A percentile compares a stretch with the other conserved stretches of the same genome.
Conservation (phyloP, 441 rosid genomes). For the Raphanus hybrid region DNA sequence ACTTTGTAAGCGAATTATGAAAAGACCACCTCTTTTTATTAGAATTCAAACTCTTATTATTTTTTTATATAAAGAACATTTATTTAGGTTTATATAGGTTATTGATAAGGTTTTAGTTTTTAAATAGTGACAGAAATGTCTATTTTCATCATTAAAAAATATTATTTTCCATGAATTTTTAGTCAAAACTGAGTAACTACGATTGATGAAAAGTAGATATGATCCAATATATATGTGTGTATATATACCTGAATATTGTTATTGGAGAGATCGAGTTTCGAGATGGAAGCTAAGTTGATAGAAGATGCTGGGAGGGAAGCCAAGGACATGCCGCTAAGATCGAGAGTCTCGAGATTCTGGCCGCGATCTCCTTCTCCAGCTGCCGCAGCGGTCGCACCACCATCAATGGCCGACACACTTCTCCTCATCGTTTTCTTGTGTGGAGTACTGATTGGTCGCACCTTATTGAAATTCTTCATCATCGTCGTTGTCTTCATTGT, state of each 20-base stretch:
- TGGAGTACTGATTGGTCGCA: slow-evolving; percentile 19
- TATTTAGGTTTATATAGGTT: neutral
- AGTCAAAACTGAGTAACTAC: neutral
- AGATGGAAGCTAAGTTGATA: slow-evolving; percentile 63
- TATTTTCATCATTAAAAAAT: neutral
- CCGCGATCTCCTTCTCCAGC: slow-evolving; percentile 42
- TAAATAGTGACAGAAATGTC: neutral
- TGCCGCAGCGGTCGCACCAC: slow-evolving; percentile 16
- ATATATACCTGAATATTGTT: slow-evolving; percentile 73
- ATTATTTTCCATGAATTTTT: neutral
- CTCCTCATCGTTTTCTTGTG: slow-evolving; percentile 32
- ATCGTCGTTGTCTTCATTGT: slow-evolving; percentile 37
- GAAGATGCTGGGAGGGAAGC: slow-evolving; percentile 63
- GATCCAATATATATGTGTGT: slow-evolving; percentile 21
- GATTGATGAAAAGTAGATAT: neutral
- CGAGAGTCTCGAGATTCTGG: slow-evolving; percentile 48
- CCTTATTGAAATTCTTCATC: slow-evolving; percentile 33
- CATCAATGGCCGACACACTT: slow-evolving; percentile 28
- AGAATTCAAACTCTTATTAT: neutral
- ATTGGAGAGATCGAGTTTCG: slow-evolving; percentile 79
- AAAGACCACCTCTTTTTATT: neutral
- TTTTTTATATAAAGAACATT: neutral
- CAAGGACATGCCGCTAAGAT: slow-evolving; percentile 73
- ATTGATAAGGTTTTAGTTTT: neutral
- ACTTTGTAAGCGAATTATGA: neutral